A percentile compares a stretch with the other conserved stretches of the same genome.
These are phyloP conservation scores for Solanum piurae DNA, from an alignment of 257 asterid species.

Conservation along the genomic window DNA sequence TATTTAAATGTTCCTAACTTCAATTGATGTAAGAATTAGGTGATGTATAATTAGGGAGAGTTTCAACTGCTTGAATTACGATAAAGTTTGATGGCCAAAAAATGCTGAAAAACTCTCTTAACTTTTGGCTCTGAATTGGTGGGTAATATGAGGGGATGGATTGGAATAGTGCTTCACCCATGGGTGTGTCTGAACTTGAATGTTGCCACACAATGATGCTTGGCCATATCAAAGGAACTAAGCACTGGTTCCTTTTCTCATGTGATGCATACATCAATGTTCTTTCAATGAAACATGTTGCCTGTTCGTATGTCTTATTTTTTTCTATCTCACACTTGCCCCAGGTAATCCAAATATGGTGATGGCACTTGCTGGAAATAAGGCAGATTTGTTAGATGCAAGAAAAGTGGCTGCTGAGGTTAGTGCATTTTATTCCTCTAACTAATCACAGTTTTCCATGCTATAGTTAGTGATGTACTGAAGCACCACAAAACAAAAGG, in stretches of 20 bases:
- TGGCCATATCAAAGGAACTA: background rate
- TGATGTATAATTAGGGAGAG: background rate
- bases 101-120: background rate
- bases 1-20: background rate
- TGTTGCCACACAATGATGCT: background rate
- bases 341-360: slow-evolving; percentile 71
- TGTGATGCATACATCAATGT: background rate
- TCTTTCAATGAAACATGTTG: background rate
- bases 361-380: slow-evolving; percentile 82
- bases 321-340: background rate
- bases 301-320: background rate
- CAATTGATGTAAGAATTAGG: background rate
- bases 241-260: background rate
- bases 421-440: slow-evolving; percentile 8
- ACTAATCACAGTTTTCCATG: background rate
- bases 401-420: slow-evolving; percentile 66
- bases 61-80: background rate
- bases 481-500: background rate
- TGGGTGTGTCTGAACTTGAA: background rate
- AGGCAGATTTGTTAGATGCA: slow-evolving; percentile 63
- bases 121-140: background rate
- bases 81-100: background rate
- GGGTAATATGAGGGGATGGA: background rate
- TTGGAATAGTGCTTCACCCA: background rate
- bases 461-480: background rate